A percentile compares a stretch with the other conserved stretches of the same genome.
Conservation (phyloP, 169 alveolate species). For the Pseudocohnilembus persalinus region DNA sequence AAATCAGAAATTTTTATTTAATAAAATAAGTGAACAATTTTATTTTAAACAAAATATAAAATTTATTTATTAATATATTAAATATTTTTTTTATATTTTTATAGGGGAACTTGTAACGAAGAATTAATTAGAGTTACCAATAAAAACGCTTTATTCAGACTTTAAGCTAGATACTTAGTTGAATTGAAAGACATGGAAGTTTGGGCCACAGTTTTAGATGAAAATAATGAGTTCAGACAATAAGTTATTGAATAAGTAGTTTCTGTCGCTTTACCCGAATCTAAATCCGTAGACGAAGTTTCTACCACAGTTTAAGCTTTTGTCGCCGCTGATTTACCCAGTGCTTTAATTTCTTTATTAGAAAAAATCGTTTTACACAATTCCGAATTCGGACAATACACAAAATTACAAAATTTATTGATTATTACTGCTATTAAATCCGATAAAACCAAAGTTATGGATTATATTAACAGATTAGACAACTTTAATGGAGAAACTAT, state of each 20-base stretch:
- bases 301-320: conserved; percentile 98
- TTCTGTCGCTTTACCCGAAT: conserved; percentile 95
- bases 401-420: conserved; percentile 94
- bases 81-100: too few relatives aligned
- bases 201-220: conserved; percentile 94
- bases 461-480: conserved; percentile 96
- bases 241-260: conserved; percentile 96
- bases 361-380: conserved; percentile 96
- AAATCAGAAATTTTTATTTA: too few relatives aligned
- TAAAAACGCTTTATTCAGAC: conserved; percentile 95
- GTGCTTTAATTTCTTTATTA: conserved; percentile 93
- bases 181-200: conserved; percentile 95
- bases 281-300: conserved; percentile 96
- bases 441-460: conserved; percentile 91
- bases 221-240: conserved; percentile 92
- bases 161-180: conserved; percentile 96
- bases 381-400: conserved; percentile 95
- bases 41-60: too few relatives aligned
- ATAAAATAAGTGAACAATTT: too few relatives aligned
- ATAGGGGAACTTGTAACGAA: conserved; percentile 98
- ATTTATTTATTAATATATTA: too few relatives aligned
- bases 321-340: conserved; percentile 95
- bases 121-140: conserved; percentile 95
- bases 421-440: conserved; percentile 94
- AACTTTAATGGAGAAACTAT: conserved; percentile 97